These are phyloP conservation scores for Leccinum variicolor DNA, from an alignment of 768 basidiomycete species.

Conservation along the genomic window DNA sequence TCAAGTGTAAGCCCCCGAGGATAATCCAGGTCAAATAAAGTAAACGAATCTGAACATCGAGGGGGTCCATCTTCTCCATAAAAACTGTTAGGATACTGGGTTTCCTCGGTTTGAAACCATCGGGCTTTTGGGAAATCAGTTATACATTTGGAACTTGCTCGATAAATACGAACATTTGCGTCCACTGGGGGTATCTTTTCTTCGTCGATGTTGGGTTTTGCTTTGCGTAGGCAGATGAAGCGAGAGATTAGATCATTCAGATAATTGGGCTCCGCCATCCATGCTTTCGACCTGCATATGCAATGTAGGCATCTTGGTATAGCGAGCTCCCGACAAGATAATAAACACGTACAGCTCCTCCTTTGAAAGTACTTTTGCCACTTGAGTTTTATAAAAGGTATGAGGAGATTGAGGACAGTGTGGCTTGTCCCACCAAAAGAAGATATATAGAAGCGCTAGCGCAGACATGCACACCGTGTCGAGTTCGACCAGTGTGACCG, in stretches of 20 bases:
- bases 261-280: neutral
- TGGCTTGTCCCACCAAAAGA: neutral
- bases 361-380: neutral
- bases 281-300: neutral
- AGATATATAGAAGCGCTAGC: neutral
- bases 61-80: neutral
- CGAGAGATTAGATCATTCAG: neutral
- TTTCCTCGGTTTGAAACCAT: neutral
- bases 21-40: neutral
- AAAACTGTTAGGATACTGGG: neutral
- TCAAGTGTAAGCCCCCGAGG: neutral
- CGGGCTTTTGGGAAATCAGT: neutral
- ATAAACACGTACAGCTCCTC: neutral
- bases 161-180: neutral
- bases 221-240: neutral
- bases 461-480: neutral
- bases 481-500: neutral
- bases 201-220: neutral
- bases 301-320: neutral
- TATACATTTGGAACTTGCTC: neutral
- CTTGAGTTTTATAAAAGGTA: neutral
- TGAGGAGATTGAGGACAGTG: neutral
- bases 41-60: neutral
- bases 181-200: neutral
- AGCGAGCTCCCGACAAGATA: neutral